Percentiles rank a stretch among this genome's conserved stretches.
Evolutionary conservation across 352 stramenopile species (phyloP).

Genomic region (Phytophthora uliginosa): DNA sequence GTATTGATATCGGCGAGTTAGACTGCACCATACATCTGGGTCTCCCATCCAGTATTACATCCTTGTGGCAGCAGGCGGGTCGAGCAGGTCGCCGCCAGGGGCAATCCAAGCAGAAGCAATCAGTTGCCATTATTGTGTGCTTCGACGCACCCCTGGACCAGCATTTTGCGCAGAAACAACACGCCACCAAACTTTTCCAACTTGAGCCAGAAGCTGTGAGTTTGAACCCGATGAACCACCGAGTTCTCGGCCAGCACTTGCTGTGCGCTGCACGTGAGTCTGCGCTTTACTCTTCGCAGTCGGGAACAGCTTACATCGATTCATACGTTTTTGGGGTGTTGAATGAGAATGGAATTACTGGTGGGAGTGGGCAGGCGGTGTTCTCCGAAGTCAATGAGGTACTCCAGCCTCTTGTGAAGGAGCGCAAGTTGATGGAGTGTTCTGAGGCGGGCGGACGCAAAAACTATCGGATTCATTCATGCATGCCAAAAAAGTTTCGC

Average conservation of each 20-base stretch:
- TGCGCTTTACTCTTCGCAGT: slow-evolving; percentile 83
- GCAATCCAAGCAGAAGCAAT: slow-evolving; percentile 73
- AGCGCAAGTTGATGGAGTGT: slow-evolving; percentile 56
- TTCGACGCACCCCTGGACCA: slow-evolving; percentile 97
- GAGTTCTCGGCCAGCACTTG: slow-evolving; percentile 94
- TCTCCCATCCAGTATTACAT: slow-evolving; percentile 93
- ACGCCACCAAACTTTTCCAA: slow-evolving; percentile 76
- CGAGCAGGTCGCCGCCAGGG: slow-evolving; percentile 91
- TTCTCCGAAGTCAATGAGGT: slow-evolving; percentile 21
- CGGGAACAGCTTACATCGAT: slow-evolving; percentile 71
- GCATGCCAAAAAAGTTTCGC: slow-evolving; percentile 65
- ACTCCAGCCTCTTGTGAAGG: slow-evolving; percentile 40
- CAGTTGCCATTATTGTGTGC: slow-evolving; percentile 95
- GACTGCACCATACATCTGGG: slow-evolving; percentile 98
- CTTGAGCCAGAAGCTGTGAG: slow-evolving; percentile 79
- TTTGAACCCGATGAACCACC: slow-evolving; percentile 89
- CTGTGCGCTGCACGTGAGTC: slow-evolving; percentile 95
- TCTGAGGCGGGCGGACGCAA: slow-evolving; percentile 40
- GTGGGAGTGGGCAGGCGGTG: background rate
- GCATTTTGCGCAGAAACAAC: slow-evolving; percentile 73
- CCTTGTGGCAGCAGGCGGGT: slow-evolving; percentile 97
- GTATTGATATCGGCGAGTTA: slow-evolving; percentile 96
- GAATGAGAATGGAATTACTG: background rate
- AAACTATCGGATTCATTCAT: slow-evolving; percentile 69
- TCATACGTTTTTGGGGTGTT: slow-evolving; percentile 65